These are phyloP conservation scores for Neurospora sublineolata DNA, from an alignment of 495 filamentous ascomycete species.

Conservation along the genomic window DNA sequence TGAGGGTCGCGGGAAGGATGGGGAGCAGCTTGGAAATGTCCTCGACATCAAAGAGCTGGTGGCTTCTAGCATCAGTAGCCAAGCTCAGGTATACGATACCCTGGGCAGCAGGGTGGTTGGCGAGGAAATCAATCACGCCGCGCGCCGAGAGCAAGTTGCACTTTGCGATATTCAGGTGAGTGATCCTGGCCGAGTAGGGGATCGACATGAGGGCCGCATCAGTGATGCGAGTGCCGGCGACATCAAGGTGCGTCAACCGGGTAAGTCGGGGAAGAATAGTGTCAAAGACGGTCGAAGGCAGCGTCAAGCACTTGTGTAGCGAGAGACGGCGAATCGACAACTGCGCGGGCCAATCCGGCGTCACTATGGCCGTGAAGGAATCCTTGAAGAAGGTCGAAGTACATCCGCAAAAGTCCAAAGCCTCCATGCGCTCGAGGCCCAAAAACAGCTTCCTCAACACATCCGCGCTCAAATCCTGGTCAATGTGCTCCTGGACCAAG, in stretches of 20 bases:
- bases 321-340: slow-evolving; percentile 59
- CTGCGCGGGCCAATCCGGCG: slow-evolving; percentile 32
- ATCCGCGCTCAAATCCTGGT: slow-evolving; percentile 59
- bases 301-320: slow-evolving; percentile 70
- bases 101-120: slow-evolving; percentile 58
- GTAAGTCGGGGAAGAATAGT: slow-evolving; percentile 56
- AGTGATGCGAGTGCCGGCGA: slow-evolving; percentile 69
- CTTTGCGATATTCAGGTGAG: slow-evolving; percentile 69
- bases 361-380: slow-evolving; percentile 32
- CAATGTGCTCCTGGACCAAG: slow-evolving; percentile 71
- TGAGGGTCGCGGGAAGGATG: slow-evolving; percentile 54
- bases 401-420: slow-evolving; percentile 71
- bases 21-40: slow-evolving; percentile 58
- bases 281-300: slow-evolving; percentile 58
- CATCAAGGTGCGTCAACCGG: slow-evolving; percentile 67
- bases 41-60: slow-evolving; percentile 55
- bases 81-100: slow-evolving; percentile 66
- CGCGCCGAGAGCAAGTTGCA: slow-evolving; percentile 60
- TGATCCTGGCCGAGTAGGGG: slow-evolving; percentile 58
- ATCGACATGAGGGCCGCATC: slow-evolving; percentile 61
- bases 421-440: slow-evolving; percentile 54
- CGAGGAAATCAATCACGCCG: slow-evolving; percentile 59
- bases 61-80: slow-evolving; percentile 58
- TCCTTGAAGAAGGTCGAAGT: slow-evolving; percentile 59
- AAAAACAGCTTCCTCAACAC: slow-evolving; percentile 69